Base-by-base conservation (phyloP, 805 yeast species). In the Schwanniomyces occidentalis region DNA sequence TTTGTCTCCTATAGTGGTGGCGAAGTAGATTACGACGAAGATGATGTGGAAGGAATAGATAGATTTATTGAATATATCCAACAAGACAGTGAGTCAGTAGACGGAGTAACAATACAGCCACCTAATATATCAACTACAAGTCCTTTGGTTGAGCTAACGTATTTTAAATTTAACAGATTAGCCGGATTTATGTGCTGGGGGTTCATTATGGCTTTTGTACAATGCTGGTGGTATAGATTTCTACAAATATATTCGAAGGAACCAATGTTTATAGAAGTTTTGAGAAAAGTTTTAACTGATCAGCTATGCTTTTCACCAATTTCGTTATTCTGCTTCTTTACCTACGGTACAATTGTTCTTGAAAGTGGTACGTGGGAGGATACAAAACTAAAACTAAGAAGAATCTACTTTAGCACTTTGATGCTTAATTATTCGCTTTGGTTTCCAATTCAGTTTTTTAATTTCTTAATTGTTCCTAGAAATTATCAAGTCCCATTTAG, bases 111-210 rank as follows among this genome's bases (percentile, higher is more conserved):
- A 6, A 36, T 41, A 33, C 23, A 28, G 18, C 32, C 46, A 6
- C 40, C 41, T 30, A 27, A 16, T 25, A 24, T 21, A 28, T 17
- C 20, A 6, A 26, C 32, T 21, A 36, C 34, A 8, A 31, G 35
- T 7, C 35, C 36, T 3, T 30, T 34, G 18, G 26, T 27, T 22
- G 50, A 56, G 40, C 52, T 70, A 34, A 52, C 71, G 27, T 56
- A 51, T 21, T 91, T 84, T 58, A 76, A 77, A 38, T 84, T 84
- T 51, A 69, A 75, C 34, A 72, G 96, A 44, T 75, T 88, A 54
- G 71, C 80, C 0, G 85, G 93, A 6, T 90, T 89, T 53, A 79
- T 86, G 67, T 61, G 76, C 27, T 90, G 97, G 96, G 97, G 98
- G 2, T 77, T 85, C 37, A 52, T 82, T 6, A 75, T 88, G 64